Evolutionary conservation across 1,139 yeast species (phyloP).

Genomic region (Cylindricascospora bacillispora): DNA sequence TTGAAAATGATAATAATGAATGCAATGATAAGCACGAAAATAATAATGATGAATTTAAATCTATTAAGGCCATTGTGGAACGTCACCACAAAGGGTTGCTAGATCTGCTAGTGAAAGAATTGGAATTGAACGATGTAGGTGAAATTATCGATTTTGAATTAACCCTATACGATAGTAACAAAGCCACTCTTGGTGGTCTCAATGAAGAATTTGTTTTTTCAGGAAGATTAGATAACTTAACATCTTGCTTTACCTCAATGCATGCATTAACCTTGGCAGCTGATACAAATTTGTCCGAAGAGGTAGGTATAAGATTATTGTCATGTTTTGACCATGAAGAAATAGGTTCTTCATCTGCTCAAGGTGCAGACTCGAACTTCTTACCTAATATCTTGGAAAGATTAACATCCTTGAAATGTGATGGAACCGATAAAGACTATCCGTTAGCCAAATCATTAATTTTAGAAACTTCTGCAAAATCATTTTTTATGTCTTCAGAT

Average conservation of each 20-base stretch:
- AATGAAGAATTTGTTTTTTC: slow-evolving; percentile 85
- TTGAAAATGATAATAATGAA: slow-evolving; percentile 32
- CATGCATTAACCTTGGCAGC: slow-evolving; percentile 53
- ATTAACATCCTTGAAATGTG: slow-evolving; percentile 38
- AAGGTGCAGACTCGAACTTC: slow-evolving; percentile 91
- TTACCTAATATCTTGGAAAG: slow-evolving; percentile 67
- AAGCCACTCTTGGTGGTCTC: slow-evolving; percentile 73
- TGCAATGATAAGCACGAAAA: slow-evolving; percentile 25
- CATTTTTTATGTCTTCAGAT: slow-evolving; percentile 84
- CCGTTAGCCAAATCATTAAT: slow-evolving; percentile 27
- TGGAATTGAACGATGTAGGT: slow-evolving; percentile 33
- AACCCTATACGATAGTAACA: slow-evolving; percentile 76
- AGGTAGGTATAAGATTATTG: slow-evolving; percentile 52
- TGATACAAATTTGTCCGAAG: slow-evolving; percentile 31
- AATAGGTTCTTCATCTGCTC: slow-evolving; percentile 85
- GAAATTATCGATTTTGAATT: slow-evolving; percentile 85
- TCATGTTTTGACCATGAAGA: slow-evolving; percentile 93
- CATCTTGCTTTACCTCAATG: slow-evolving; percentile 72
- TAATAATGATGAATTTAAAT: slow-evolving; percentile 36
- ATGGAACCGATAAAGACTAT: slow-evolving; percentile 22
- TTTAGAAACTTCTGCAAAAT: slow-evolving; percentile 60
- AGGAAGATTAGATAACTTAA: slow-evolving; percentile 86
- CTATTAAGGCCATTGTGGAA: slow-evolving; percentile 50
- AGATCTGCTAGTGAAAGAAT: slow-evolving; percentile 54
- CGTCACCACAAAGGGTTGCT: slow-evolving; percentile 70